A percentile compares a stretch with the other conserved stretches of the same genome.
These are phyloP conservation scores for Posidonia australis DNA, from an alignment of 106 monocot genomes.

Conservation along the genomic window DNA sequence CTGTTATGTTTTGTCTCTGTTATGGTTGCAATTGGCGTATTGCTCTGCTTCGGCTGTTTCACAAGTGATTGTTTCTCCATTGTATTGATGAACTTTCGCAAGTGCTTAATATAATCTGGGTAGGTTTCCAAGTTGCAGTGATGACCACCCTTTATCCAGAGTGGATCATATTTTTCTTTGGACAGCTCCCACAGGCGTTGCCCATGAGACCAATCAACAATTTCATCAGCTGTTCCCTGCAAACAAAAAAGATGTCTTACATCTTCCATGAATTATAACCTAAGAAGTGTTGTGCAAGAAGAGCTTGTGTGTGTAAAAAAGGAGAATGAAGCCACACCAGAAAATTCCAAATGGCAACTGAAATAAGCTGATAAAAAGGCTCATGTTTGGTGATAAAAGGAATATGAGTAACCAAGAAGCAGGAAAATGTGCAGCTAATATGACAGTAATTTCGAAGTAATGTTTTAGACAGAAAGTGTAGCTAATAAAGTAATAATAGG, in stretches of 20 bases:
- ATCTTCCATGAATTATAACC: too few species aligned
- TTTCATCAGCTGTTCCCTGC: constrained; percentile 84
- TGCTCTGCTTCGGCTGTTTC: constrained; percentile 28
- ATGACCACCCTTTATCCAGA: constrained; percentile 88
- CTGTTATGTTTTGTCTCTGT: constrained; percentile 64
- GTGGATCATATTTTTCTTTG: constrained; percentile 83
- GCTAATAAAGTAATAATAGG: too few species aligned
- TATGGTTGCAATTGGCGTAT: constrained; percentile 18
- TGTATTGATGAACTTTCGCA: constrained; percentile 56
- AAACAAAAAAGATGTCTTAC: not conserved
- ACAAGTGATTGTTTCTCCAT: constrained; percentile 63
- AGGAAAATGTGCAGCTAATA: too few species aligned
- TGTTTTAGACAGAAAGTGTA: too few species aligned
- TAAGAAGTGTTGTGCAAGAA: too few species aligned
- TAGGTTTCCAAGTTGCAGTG: constrained; percentile 93
- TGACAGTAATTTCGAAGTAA: too few species aligned
- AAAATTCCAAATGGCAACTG: too few species aligned
- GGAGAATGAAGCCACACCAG: too few species aligned
- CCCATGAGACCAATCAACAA: constrained; percentile 84
- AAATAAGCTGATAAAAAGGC: too few species aligned
- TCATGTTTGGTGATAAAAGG: too few species aligned
- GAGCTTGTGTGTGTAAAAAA: too few species aligned
- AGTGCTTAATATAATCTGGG: constrained; percentile 81
- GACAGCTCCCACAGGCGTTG: constrained; percentile 82
- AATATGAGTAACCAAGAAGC: too few species aligned